Percentiles rank a stretch among this genome's conserved stretches.
These are phyloP conservation scores for Daldinia concentrica DNA, from an alignment of 495 filamentous ascomycete species.

Conservation along the genomic window DNA sequence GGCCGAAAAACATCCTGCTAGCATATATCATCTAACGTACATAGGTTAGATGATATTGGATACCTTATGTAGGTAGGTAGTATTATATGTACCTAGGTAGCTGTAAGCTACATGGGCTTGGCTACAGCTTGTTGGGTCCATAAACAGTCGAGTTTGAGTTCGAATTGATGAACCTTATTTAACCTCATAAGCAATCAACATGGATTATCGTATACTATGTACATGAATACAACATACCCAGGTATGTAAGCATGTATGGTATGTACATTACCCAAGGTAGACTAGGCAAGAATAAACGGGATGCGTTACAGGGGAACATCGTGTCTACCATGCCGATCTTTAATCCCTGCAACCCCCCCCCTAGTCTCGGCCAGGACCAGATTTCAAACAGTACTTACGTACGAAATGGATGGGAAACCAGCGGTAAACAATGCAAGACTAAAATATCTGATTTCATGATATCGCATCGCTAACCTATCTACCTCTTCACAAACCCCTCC, in stretches of 20 bases:
- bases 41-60: background rate
- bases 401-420: conserved; percentile 4
- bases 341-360: conserved; percentile 20
- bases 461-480: conserved; percentile 21
- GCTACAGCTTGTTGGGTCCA: background rate
- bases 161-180: conserved; percentile 17
- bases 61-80: too few species aligned
- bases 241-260: too few species aligned
- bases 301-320: conserved; percentile 40
- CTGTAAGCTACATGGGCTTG: background rate
- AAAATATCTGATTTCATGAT: conserved; percentile 19
- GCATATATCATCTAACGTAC: background rate
- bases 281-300: conserved; percentile 32
- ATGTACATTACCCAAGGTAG: background rate
- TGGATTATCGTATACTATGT: conserved; percentile 1
- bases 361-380: conserved; percentile 20
- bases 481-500: background rate
- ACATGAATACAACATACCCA: background rate
- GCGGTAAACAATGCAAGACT: conserved; percentile 7
- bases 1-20: background rate
- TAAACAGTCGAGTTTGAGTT: conserved; percentile 17
- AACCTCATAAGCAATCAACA: conserved; percentile 4
- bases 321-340: conserved; percentile 34
- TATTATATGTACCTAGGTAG: background rate
- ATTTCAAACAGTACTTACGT: conserved; percentile 4